Evolutionary conservation across 768 basidiomycete genomes (phyloP).

Genomic region (Neoboletus subvelutipes): DNA sequence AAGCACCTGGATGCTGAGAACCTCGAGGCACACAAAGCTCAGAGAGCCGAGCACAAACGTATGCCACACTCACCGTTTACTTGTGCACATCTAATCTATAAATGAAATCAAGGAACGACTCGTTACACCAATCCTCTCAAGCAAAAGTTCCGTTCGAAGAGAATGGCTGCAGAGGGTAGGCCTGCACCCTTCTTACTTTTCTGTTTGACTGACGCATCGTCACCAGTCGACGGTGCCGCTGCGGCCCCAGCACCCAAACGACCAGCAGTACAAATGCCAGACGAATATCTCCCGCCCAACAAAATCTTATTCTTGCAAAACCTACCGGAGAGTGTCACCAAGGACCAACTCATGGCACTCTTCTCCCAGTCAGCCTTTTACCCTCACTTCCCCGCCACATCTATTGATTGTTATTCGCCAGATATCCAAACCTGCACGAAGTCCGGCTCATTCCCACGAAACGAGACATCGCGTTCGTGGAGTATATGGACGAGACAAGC

Average conservation of each 20-base stretch:
- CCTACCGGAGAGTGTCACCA: slow-evolving; percentile 88
- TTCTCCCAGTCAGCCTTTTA: slow-evolving; percentile 77
- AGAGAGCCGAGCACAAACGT: slow-evolving; percentile 85
- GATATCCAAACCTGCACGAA: slow-evolving; percentile 94
- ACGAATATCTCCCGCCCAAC: slow-evolving; percentile 99
- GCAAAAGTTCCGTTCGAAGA: slow-evolving; percentile 78
- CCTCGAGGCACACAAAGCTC: slow-evolving; percentile 74
- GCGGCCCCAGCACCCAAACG: slow-evolving; percentile 68
- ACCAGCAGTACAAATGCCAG: slow-evolving; percentile 93
- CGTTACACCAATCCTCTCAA: slow-evolving; percentile 90
- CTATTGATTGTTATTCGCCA: slow-evolving; percentile 29
- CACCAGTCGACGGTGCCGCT: slow-evolving; percentile 65
- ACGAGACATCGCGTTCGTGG: slow-evolving; percentile 98
- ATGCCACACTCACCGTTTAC: slow-evolving; percentile 23
- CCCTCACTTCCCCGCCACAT: not conserved
- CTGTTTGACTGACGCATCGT: slow-evolving; percentile 1
- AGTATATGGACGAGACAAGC: slow-evolving; percentile 90
- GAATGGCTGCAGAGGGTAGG: slow-evolving; percentile 76
- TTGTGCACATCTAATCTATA: not conserved
- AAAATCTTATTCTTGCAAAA: slow-evolving; percentile 98
- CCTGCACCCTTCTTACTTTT: slow-evolving; percentile 3
- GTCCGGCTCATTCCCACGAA: slow-evolving; percentile 98
- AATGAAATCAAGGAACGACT: slow-evolving; percentile 55
- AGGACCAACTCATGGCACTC: slow-evolving; percentile 85
- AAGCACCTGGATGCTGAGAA: slow-evolving; percentile 64